phyloP scores from a whole-genome alignment of 768 basidiomycete species.

The Pleurotus pulmonarius region DNA sequence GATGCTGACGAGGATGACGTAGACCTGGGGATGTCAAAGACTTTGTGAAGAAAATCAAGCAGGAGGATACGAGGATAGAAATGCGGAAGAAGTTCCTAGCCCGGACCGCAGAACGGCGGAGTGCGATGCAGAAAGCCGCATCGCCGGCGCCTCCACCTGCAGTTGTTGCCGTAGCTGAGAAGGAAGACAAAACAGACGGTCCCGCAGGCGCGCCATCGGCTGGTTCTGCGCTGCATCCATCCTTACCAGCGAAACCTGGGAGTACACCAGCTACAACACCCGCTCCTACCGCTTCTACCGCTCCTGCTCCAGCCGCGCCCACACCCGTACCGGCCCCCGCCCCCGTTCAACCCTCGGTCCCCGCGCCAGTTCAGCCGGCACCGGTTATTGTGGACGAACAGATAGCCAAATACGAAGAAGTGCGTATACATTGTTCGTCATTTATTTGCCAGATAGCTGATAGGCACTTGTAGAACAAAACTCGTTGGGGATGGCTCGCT shows the following conservation, averaged over 20 bases:
- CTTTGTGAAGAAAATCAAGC: slow-evolving; percentile 67
- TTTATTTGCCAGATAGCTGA: background rate
- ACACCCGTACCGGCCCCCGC: slow-evolving; percentile 21
- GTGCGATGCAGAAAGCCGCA: slow-evolving; percentile 11
- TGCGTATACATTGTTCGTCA: slow-evolving; percentile 22
- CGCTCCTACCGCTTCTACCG: slow-evolving; percentile 9
- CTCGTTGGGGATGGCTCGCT: slow-evolving; percentile 77
- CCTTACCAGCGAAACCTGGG: slow-evolving; percentile 8
- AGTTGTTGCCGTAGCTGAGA: slow-evolving; percentile 4
- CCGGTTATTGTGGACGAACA: slow-evolving; percentile 40
- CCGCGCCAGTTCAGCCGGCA: slow-evolving; percentile 15
- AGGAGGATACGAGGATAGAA: slow-evolving; percentile 61
- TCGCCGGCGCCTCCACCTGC: slow-evolving; percentile 12
- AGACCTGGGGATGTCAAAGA: slow-evolving; percentile 75
- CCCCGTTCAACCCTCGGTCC: slow-evolving; percentile 21
- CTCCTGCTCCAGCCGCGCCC: slow-evolving; percentile 19
- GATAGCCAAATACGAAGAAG: slow-evolving; percentile 61
- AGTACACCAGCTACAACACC: slow-evolving; percentile 7
- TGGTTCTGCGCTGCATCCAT: slow-evolving; percentile 4
- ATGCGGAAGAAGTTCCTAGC: slow-evolving; percentile 40
- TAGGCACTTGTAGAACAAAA: slow-evolving; percentile 55
- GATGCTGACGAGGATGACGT: background rate
- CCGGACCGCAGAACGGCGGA: slow-evolving; percentile 24
- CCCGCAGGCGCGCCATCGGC: slow-evolving; percentile 14
- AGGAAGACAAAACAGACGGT: slow-evolving; percentile 14